Evolutionary conservation across 805 yeast genomes (phyloP), one percentile per base, ranked within the genome.

Genomic region (Lipomyces lipofer): DNA sequence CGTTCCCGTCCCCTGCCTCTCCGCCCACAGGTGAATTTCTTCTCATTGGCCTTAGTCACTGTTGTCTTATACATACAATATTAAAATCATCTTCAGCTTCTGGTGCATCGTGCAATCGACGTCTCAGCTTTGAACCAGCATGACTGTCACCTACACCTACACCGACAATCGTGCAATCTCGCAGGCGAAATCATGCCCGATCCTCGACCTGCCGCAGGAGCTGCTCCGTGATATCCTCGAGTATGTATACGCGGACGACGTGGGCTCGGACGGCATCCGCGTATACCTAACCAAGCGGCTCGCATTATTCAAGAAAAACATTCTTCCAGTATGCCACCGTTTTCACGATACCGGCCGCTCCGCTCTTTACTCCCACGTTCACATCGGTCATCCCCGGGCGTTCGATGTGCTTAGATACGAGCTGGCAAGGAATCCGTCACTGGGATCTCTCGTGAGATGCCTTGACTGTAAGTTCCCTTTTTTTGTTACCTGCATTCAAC

Each of bases 341-440:
- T 64, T 73, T 51, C 67, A 71, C 60, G 67, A 66, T 49, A 63
- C 64, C 7, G 75, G 72, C 22, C 59, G 69, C 30, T 71, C 70
- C 2, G 60, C 68, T 5, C 66, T 72, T 24, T 72, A 73, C 62
- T 63, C 72, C 6, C 73, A 71, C 43, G 74, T 71, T 15, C 63
- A 73, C 47, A 86, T 89, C 71, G 84, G 88, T 57, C 80, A 94
- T 39, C 92, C 96, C 4, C 86, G 83, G 53, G 78, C 90, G 9
- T 89, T 89, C 64, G 87, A 85, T 67, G 80, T 77, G 63, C 85
- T 90, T 63, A 74, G 88, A 42, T 75, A 71, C 17, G 60, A 52
- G 49, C 49, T 62, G 22, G 35, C 38, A 15, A 27, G 27, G 13
- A 44, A 54, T 79, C 87, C 57, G 69, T 84, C 33, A 70, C 74